Evolutionary conservation across 225 moss, liverwort and hornwort genomes (phyloP).

Genomic region (Marchantia paleacea): DNA sequence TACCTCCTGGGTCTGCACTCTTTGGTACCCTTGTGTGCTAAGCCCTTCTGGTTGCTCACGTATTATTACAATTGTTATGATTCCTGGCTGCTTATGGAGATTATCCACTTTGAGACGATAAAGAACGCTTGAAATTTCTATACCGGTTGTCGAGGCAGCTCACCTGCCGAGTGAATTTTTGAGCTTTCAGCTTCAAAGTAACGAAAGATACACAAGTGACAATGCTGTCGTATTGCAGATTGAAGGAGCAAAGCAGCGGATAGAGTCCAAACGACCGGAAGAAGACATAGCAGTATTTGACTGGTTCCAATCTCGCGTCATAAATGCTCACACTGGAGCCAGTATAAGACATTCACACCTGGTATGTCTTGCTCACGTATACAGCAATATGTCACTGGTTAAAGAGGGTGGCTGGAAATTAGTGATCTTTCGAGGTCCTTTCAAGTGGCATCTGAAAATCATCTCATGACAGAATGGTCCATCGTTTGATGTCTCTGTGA

Average conservation of each 20-base stretch:
- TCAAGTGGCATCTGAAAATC: not conserved
- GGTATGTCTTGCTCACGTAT: slow-evolving; percentile 29
- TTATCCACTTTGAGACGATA: no score
- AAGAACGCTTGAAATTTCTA: no score
- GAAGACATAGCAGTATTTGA: slow-evolving; percentile 69
- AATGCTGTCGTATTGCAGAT: slow-evolving; percentile 43
- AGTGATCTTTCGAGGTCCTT: not conserved
- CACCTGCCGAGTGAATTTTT: no score
- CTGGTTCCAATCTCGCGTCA: slow-evolving; percentile 76
- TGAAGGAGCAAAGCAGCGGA: slow-evolving; percentile 53
- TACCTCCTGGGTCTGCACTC: no score
- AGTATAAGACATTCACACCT: slow-evolving; percentile 68
- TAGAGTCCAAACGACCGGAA: slow-evolving; percentile 49
- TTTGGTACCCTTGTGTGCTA: no score
- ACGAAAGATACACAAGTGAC: no score
- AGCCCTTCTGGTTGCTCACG: no score
- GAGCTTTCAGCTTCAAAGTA: no score
- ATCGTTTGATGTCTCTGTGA: no score
- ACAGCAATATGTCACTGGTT: not conserved
- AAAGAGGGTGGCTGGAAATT: not conserved
- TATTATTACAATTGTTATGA: no score
- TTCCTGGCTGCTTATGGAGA: no score
- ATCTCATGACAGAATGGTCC: not conserved
- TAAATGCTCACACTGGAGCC: slow-evolving; percentile 61
- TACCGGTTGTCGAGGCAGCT: no score